Conservation (phyloP, 345 rosid species). For the Syzygium jambos region DNA sequence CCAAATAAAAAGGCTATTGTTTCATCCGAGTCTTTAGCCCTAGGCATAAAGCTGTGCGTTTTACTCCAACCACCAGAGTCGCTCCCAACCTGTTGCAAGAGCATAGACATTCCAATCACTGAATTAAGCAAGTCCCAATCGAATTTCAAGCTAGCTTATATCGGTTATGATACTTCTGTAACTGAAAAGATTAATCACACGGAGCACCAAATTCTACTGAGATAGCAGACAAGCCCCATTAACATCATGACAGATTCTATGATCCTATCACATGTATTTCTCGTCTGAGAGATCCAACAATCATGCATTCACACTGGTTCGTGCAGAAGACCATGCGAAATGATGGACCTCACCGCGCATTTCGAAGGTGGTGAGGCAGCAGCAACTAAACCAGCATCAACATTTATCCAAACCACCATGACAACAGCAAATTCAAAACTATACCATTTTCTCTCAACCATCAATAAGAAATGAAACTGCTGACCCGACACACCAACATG, state of each 20-base stretch:
- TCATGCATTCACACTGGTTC: background rate
- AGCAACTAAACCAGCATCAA: background rate
- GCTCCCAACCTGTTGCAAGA: slow-evolving; percentile 59
- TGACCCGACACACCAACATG: background rate
- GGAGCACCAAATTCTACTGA: background rate
- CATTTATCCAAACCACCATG: background rate
- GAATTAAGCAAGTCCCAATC: background rate
- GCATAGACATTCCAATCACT: background rate
- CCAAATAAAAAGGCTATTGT: slow-evolving; percentile 77
- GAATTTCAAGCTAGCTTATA: background rate
- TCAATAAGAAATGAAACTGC: background rate
- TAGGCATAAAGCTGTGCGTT: slow-evolving; percentile 55
- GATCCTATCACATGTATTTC: background rate
- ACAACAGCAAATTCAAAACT: background rate
- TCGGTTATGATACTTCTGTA: background rate
- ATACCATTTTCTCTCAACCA: background rate
- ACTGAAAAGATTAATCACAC: background rate
- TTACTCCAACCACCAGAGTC: slow-evolving; percentile 72
- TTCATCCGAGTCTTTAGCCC: slow-evolving; percentile 39
- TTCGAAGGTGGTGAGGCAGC: background rate
- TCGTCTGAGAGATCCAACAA: background rate
- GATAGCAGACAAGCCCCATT: background rate
- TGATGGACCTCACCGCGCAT: background rate
- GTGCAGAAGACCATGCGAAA: background rate
- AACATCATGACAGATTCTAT: background rate